A percentile compares a stretch with the other conserved stretches of the same genome.
These are phyloP conservation scores for Sphagnum contortum DNA, from an alignment of 225 moss, liverwort and hornwort species.

Conservation along the genomic window DNA sequence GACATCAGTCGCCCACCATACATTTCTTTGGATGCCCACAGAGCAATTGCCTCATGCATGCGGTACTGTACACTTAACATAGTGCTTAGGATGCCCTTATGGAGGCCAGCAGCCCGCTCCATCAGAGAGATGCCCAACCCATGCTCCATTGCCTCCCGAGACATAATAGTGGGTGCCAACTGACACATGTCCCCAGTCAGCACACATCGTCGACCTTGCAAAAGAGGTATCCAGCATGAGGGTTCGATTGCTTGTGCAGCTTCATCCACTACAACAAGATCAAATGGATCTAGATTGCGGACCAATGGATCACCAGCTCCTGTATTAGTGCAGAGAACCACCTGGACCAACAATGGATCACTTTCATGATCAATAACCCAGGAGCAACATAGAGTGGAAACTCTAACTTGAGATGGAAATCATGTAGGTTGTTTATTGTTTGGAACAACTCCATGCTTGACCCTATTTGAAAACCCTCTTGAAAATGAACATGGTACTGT, in stretches of 20 bases:
- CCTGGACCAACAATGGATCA: slow-evolving; percentile 12
- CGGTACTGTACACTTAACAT: slow-evolving; percentile 82
- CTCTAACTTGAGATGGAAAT: too few species aligned
- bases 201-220: slow-evolving; percentile 71
- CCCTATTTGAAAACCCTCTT: too few species aligned
- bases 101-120: slow-evolving; percentile 78
- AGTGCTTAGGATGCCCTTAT: slow-evolving; percentile 59
- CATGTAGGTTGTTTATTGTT: too few species aligned
- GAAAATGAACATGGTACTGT: too few species aligned
- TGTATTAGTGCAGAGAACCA: slow-evolving; percentile 85
- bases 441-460: too few species aligned
- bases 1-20: slow-evolving; percentile 64
- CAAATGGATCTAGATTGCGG: slow-evolving; percentile 62
- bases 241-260: slow-evolving; percentile 96
- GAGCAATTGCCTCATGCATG: slow-evolving; percentile 75
- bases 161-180: slow-evolving; percentile 82
- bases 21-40: slow-evolving; percentile 86
- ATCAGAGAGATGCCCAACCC: slow-evolving; percentile 87
- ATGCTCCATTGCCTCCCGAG: slow-evolving; percentile 73
- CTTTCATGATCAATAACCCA: not conserved
- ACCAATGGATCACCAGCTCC: slow-evolving; percentile 84
- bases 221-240: slow-evolving; percentile 90
- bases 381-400: not conserved
- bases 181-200: slow-evolving; percentile 81
- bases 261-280: slow-evolving; percentile 87